These are phyloP conservation scores for Glycyrrhiza uralensis DNA, from an alignment of 306 rosid species.

Conservation along the genomic window DNA sequence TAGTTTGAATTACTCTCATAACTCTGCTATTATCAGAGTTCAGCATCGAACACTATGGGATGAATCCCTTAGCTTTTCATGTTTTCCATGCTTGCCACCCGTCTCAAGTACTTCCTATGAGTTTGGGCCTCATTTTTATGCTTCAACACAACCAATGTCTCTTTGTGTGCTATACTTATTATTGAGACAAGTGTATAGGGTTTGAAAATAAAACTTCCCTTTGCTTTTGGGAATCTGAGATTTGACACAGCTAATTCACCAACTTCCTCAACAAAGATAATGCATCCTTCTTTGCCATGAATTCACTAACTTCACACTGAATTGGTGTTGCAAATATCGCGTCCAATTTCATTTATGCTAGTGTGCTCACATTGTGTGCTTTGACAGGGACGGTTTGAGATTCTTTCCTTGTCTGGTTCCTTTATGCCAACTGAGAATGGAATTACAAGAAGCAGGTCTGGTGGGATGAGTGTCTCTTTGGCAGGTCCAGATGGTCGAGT, in stretches of 20 bases:
- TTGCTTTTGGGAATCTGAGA: slow-evolving; percentile 6
- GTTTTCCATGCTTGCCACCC: not conserved
- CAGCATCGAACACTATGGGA: not conserved
- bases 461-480: slow-evolving; percentile 91
- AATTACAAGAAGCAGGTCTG: slow-evolving; percentile 73
- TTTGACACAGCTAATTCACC: not conserved
- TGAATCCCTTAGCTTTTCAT: not conserved
- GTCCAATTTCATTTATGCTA: not conserved
- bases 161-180: not conserved
- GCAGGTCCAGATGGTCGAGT: slow-evolving; percentile 94
- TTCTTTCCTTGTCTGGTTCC: slow-evolving; percentile 85
- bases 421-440: slow-evolving; percentile 78
- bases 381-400: slow-evolving; percentile 82
- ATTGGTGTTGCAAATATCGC: not conserved
- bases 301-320: not conserved
- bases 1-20: not conserved
- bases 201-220: not conserved
- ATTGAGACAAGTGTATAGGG: not conserved
- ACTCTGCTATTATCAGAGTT: not conserved
- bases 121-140: not conserved
- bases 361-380: not conserved
- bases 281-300: not conserved
- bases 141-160: not conserved
- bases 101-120: not conserved
- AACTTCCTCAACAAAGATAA: not conserved